phyloP scores from a whole-genome alignment of 1,284 basidiomycete species.

The Ganoderma boninense region DNA sequence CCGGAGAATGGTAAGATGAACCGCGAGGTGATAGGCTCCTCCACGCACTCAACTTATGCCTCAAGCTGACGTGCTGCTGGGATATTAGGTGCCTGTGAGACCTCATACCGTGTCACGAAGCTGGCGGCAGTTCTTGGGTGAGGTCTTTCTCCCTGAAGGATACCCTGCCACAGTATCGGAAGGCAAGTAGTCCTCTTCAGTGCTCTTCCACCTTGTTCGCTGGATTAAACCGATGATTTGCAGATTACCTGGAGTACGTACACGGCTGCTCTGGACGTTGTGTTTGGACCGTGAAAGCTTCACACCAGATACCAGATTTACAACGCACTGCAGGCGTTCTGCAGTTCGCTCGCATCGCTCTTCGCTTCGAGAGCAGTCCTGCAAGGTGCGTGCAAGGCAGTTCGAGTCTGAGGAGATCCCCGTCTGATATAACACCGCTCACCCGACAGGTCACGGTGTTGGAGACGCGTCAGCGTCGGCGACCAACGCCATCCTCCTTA shows the following conservation, averaged over 20 bases:
- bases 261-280: not conserved
- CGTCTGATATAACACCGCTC: not conserved
- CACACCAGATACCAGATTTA: constrained; percentile 60
- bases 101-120: not conserved
- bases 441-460: constrained; percentile 65
- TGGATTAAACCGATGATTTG: not conserved
- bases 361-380: constrained; percentile 73
- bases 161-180: constrained; percentile 67
- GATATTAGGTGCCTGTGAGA: not conserved
- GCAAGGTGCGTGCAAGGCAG: constrained; percentile 54
- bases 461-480: constrained; percentile 71
- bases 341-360: constrained; percentile 68
- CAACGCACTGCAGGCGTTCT: constrained; percentile 75
- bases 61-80: not conserved
- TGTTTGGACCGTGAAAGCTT: not conserved
- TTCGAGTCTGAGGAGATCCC: not conserved
- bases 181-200: constrained; percentile 46
- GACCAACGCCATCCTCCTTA: constrained; percentile 69
- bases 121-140: constrained; percentile 37
- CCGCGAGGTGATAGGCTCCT: not conserved
- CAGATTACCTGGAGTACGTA: constrained; percentile 38
- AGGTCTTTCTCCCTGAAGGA: constrained; percentile 67
- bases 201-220: too few relatives aligned
- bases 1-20: not conserved
- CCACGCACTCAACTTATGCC: not conserved